Percentiles rank a stretch among this genome's conserved stretches.
Conservation (phyloP, 192 early-diverging fungal genomes). For the Gaertneriomyces semiglobifer region DNA sequence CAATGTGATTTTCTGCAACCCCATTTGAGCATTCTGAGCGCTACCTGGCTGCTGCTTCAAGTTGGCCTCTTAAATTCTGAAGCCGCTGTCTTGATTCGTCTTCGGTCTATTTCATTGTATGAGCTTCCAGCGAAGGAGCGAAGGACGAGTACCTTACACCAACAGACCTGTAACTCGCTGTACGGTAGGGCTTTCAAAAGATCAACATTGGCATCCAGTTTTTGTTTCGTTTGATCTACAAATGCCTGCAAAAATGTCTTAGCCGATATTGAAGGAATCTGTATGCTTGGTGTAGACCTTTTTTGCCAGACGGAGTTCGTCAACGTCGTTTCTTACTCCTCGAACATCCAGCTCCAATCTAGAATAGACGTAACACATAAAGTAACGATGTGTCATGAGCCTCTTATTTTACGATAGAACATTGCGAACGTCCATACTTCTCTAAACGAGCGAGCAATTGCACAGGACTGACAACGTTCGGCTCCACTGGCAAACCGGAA, state of each 20-base stretch:
- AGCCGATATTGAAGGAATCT: too few species aligned
- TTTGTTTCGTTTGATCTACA: conserved; percentile 3
- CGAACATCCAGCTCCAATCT: too few species aligned
- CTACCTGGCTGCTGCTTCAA: too few species aligned
- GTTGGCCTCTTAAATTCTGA: too few species aligned
- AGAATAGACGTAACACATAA: too few species aligned
- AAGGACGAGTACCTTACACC: background rate
- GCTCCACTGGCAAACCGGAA: background rate
- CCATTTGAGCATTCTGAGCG: too few species aligned
- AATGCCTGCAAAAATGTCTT: background rate
- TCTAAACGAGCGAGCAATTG: background rate
- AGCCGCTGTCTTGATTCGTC: conserved; percentile 15
- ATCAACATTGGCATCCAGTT: conserved; percentile 6
- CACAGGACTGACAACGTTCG: background rate
- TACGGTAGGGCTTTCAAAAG: conserved; percentile 1
- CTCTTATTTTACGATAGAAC: too few species aligned
- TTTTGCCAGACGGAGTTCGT: too few species aligned
- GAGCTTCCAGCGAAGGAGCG: background rate
- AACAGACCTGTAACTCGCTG: background rate
- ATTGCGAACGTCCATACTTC: background rate
- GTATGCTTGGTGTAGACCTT: too few species aligned
- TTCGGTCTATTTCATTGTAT: background rate
- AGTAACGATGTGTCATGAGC: too few species aligned
- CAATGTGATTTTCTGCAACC: too few species aligned
- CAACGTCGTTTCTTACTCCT: too few species aligned